Evolutionary conservation across 2,329 filamentous ascomycete genomes (phyloP).

Genomic region (Fonsecaea erecta): DNA sequence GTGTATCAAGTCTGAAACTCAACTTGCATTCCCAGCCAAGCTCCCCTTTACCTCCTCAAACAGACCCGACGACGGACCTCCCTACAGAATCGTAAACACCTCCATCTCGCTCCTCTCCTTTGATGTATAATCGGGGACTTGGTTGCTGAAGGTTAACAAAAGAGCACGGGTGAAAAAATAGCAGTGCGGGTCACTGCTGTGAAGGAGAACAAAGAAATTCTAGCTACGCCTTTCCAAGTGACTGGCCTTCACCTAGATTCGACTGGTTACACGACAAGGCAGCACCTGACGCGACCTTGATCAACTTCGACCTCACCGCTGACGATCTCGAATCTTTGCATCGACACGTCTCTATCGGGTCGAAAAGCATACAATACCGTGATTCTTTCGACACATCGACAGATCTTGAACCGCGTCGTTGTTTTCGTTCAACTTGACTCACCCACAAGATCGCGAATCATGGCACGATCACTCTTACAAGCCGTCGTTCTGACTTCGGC

Average conservation of each 20-base stretch:
- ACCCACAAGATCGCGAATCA: conserved; percentile 13
- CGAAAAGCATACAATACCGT: neutral
- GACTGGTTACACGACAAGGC: neutral
- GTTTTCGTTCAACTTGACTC: neutral
- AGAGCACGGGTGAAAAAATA: conserved; percentile 23
- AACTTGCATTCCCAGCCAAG: conserved; percentile 31
- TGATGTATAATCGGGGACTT: conserved; percentile 13
- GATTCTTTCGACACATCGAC: neutral
- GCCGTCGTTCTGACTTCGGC: conserved; percentile 25
- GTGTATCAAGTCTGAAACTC: conserved; percentile 32
- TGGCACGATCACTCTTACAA: conserved; percentile 30
- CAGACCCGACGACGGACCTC: neutral
- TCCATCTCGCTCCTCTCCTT: conserved; percentile 5
- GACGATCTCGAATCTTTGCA: neutral
- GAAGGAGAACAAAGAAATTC: conserved; percentile 25
- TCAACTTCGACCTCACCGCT: neutral
- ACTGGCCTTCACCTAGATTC: neutral
- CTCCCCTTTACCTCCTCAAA: conserved; percentile 23
- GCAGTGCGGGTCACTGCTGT: conserved; percentile 35
- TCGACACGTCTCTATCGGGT: neutral
- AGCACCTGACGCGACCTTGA: neutral
- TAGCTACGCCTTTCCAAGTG: neutral
- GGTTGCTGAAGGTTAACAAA: conserved; percentile 22
- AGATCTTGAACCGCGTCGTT: conserved; percentile 5
- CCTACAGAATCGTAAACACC: conserved; percentile 5